These are phyloP conservation scores for Thalia dealbata DNA, from an alignment of 176 grass and related monocot species.

Conservation along the genomic window DNA sequence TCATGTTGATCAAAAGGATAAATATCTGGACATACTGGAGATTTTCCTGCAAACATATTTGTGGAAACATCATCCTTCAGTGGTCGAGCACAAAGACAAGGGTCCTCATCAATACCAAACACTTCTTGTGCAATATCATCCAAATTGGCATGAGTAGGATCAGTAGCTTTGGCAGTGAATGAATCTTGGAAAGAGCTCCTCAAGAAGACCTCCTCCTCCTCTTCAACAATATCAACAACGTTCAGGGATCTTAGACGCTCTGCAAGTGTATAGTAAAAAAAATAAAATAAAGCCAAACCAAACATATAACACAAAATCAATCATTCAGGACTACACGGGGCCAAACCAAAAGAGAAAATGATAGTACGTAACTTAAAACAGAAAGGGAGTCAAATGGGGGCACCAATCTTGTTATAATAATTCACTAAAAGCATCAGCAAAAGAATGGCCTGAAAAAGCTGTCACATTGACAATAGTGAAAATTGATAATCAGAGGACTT, in stretches of 20 bases:
- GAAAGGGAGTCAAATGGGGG: neutral
- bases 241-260: conserved; percentile 33
- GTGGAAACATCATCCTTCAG: conserved; percentile 47
- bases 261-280: conserved; percentile 32
- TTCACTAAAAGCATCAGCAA: no score
- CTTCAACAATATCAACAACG: conserved; percentile 71
- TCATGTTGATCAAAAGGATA: conserved; percentile 84
- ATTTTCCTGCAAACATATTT: conserved; percentile 26
- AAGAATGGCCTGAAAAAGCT: no score
- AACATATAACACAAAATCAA: conserved; percentile 15
- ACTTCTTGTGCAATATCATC: conserved; percentile 46
- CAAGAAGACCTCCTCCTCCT: conserved; percentile 81
- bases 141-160: conserved; percentile 31
- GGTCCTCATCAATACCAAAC: conserved; percentile 33
- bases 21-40: conserved; percentile 68
- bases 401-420: neutral
- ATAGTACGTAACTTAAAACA: neutral
- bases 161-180: conserved; percentile 38
- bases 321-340: neutral
- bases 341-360: neutral
- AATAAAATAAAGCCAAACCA: conserved; percentile 11
- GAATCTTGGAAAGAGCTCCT: conserved; percentile 50
- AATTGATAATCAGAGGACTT: no score
- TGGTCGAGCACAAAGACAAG: conserved; percentile 58
- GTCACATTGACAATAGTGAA: no score